Base-by-base conservation (phyloP, 495 filamentous ascomycete genomes). In the Xylaria sp. region DNA sequence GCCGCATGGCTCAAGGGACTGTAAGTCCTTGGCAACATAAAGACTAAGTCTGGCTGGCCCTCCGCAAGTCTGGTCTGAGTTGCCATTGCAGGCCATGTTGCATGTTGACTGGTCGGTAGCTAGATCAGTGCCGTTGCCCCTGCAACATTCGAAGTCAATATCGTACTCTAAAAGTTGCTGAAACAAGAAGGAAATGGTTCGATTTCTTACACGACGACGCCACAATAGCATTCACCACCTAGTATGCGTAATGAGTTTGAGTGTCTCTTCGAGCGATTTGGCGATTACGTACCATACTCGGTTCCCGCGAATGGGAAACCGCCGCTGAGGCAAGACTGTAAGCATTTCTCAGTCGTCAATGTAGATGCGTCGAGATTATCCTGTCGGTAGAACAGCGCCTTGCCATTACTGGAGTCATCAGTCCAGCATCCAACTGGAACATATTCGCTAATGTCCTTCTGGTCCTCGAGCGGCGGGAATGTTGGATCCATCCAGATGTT, bases 381-480 rank as follows among this genome's bases (percentile, higher is more conserved):
- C 79, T 85, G 80, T 63, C 73, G 79, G 75, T 84, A 87, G 2
- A 80, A 80, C 33, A 90, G 78, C 0, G 88, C 83, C 26, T 83
- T 85, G 44, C 86, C 86, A 31, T 73, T 15, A 43, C 55, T 71
- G 0, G 82, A 79, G 66, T 86, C 82, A 64, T 89, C 88, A 35
- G 85, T 86, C 73, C 84, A 89, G 74, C 88, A 90, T 62, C 88
- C 88, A n/a, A 88, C 73, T 43, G 80, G 72, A 40, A 72, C 69
- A 73, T 87, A 88, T 73, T 87, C 84, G 33, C 74, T 76, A 21
- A 85, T 75, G 41, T 59, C 29, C 11, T 73, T 78, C 61, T 77
- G 80, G 35, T 78, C 72, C 31, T 82, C 76, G 41, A 80, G 71
- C 43, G 82, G 74, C n/a, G 78, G 76, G 73, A 85, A 88, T 29